phyloP scores from a whole-genome alignment of 768 basidiomycete species.

The Asterophora lycoperdoides region DNA sequence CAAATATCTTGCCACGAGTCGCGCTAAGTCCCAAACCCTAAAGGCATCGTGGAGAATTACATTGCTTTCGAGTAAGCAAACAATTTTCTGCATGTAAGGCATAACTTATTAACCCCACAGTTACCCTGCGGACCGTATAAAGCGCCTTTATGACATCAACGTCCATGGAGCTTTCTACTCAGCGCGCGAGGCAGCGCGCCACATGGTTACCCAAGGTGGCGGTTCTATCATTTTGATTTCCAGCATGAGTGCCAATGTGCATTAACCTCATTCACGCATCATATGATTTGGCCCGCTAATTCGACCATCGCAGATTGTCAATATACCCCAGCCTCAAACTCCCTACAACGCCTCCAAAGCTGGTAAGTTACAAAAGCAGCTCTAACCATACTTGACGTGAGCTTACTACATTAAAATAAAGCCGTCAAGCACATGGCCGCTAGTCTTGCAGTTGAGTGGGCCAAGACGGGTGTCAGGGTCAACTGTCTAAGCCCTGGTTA shows the following conservation, averaged over 20 bases:
- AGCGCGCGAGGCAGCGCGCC: conserved; percentile 90
- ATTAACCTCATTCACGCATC: conserved; percentile 21
- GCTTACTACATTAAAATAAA: conserved; percentile 19
- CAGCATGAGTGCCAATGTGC: conserved; percentile 87
- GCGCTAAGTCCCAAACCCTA: conserved; percentile 1
- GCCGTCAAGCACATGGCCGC: conserved; percentile 94
- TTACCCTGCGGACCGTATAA: conserved; percentile 83
- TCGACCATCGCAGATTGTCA: conserved; percentile 57
- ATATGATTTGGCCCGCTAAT: background rate
- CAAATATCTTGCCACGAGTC: background rate
- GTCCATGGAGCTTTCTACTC: conserved; percentile 94
- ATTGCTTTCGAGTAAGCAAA: conserved; percentile 73
- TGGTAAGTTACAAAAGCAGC: conserved; percentile 42
- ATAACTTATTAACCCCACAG: conserved; percentile 30
- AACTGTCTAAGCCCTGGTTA: conserved; percentile 89
- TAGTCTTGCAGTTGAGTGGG: conserved; percentile 94
- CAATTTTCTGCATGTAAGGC: background rate
- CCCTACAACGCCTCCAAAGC: conserved; percentile 97
- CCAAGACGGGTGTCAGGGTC: conserved; percentile 81
- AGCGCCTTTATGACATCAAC: conserved; percentile 85
- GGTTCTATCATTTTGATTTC: conserved; percentile 85
- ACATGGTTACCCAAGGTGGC: conserved; percentile 79
- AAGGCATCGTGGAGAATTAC: conserved; percentile 87
- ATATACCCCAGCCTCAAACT: conserved; percentile 89
- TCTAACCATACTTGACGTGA: background rate